These are phyloP conservation scores for Globisporangium rhizosaccharum DNA, from an alignment of 352 stramenopile species.

Conservation along the genomic window DNA sequence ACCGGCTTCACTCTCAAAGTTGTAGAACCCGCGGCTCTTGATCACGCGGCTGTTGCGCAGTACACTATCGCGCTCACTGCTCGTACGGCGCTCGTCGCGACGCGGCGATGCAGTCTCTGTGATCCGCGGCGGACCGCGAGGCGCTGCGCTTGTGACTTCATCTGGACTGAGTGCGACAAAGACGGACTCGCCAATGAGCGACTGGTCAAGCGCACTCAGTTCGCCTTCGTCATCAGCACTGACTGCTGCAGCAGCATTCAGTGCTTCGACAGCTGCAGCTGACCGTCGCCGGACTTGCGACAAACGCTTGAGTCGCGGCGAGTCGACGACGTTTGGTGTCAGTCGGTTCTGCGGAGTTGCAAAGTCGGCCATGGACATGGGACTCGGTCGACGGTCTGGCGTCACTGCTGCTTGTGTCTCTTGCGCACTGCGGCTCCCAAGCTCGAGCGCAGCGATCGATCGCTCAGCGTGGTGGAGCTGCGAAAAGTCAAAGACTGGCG, in stretches of 20 bases:
- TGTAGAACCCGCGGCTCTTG: slow-evolving; percentile 73
- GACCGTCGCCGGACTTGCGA: slow-evolving; percentile 21
- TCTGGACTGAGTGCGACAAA: slow-evolving; percentile 46
- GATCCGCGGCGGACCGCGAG: slow-evolving; percentile 16
- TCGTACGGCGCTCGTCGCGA: slow-evolving; percentile 5
- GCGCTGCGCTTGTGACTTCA: slow-evolving; percentile 6
- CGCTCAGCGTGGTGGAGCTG: slow-evolving; percentile 14
- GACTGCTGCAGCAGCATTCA: neutral
- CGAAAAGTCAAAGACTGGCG: slow-evolving; percentile 10
- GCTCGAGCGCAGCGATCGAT: slow-evolving; percentile 10
- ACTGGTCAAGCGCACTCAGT: slow-evolving; percentile 44
- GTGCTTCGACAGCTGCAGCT: neutral
- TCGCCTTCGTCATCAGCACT: slow-evolving; percentile 9
- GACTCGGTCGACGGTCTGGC: slow-evolving; percentile 25
- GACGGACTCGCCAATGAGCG: slow-evolving; percentile 58
- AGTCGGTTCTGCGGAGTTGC: slow-evolving; percentile 22
- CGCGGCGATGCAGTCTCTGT: slow-evolving; percentile 31
- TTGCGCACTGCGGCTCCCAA: slow-evolving; percentile 4
- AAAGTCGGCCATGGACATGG: slow-evolving; percentile 72
- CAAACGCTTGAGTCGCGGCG: slow-evolving; percentile 38
- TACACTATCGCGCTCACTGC: slow-evolving; percentile 1
- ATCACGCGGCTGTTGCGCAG: slow-evolving; percentile 64
- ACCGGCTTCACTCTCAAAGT: slow-evolving; percentile 29
- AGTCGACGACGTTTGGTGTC: slow-evolving; percentile 21
- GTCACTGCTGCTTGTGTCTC: slow-evolving; percentile 9